These are phyloP conservation scores for Marchantia polymorpha DNA, from an alignment of 225 moss, liverwort and hornwort genomes.

Conservation along the genomic window DNA sequence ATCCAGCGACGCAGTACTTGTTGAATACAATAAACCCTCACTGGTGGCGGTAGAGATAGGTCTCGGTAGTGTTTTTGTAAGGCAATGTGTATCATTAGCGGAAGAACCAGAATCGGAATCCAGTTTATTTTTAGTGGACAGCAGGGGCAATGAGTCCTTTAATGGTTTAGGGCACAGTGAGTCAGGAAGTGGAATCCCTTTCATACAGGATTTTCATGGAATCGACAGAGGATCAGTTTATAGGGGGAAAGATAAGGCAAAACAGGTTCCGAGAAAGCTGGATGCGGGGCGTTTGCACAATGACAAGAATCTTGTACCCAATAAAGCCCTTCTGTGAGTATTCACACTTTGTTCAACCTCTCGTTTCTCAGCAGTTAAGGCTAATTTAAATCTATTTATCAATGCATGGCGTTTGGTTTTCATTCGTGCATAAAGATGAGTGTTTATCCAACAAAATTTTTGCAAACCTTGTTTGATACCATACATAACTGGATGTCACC, in stretches of 20 bases:
- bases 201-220: slow-evolving; percentile 53
- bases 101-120: slow-evolving; percentile 38
- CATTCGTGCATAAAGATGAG: neutral
- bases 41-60: slow-evolving; percentile 75
- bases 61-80: slow-evolving; percentile 66
- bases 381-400: neutral
- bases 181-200: slow-evolving; percentile 43
- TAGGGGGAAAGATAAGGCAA: slow-evolving; percentile 82
- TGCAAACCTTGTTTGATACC: neutral
- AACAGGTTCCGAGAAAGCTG: slow-evolving; percentile 59
- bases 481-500: neutral
- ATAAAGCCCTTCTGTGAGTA: slow-evolving; percentile 77
- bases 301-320: slow-evolving; percentile 58
- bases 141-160: slow-evolving; percentile 34
- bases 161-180: slow-evolving; percentile 35
- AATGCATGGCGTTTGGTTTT: neutral
- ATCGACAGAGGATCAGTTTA: slow-evolving; percentile 49
- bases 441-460: neutral
- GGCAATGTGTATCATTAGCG: slow-evolving; percentile 47
- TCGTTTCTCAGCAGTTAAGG: neutral
- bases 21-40: slow-evolving; percentile 63
- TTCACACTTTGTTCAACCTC: neutral
- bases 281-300: slow-evolving; percentile 47
- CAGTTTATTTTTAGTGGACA: slow-evolving; percentile 27
- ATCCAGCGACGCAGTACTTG: slow-evolving; percentile 63